Percentiles rank a stretch among this genome's conserved stretches.
Conservation (phyloP, 306 rosid genomes). For the Gynostemma pentaphyllum region DNA sequence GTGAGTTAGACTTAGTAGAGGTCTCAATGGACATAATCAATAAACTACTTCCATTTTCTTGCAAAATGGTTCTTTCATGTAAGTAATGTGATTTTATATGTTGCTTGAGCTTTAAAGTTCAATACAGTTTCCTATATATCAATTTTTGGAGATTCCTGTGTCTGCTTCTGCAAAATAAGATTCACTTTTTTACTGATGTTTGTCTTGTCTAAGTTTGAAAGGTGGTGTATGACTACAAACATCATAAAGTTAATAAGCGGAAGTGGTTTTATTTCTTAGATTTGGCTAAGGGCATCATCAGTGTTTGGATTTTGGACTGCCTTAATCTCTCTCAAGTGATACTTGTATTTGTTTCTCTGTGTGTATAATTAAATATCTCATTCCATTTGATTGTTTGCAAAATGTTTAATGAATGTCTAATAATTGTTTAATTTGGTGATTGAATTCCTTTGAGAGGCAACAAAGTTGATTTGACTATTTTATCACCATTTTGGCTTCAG, state of each 20-base stretch:
- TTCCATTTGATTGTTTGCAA: neutral
- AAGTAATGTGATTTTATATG: neutral
- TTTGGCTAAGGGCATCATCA: neutral
- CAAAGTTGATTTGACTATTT: neutral
- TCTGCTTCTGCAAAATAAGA: neutral
- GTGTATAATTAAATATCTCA: neutral
- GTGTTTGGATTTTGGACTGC: neutral
- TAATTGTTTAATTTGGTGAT: neutral
- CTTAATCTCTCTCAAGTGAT: neutral
- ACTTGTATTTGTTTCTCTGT: neutral
- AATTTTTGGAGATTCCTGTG: neutral
- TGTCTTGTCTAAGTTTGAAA: neutral
- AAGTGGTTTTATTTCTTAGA: neutral
- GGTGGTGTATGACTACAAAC: neutral
- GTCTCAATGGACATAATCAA: neutral
- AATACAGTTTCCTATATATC: neutral
- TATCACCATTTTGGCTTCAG: constrained; percentile 33
- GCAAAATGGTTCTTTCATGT: neutral
- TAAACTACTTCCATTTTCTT: neutral
- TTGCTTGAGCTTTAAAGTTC: neutral
- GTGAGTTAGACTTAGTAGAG: neutral
- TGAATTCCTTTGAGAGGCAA: constrained; percentile 1
- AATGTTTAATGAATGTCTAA: neutral
- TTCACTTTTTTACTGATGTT: neutral
- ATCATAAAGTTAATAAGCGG: no score